Evolutionary conservation across 805 yeast genomes (phyloP).

Genomic region (Pichia nanzhaoensis): DNA sequence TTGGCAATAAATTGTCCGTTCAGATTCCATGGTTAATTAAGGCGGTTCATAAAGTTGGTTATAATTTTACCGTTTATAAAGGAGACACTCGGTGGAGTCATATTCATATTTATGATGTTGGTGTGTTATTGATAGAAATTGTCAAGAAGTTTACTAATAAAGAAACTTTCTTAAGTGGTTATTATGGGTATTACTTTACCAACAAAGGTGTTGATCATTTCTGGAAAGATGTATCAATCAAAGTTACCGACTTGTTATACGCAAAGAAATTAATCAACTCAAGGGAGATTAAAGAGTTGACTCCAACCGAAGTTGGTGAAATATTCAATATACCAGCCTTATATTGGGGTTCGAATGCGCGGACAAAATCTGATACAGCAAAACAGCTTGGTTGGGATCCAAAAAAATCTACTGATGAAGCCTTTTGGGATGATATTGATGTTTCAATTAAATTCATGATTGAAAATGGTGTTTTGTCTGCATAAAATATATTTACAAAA

Average conservation of each 20-base stretch:
- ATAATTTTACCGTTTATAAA: conserved; percentile 1
- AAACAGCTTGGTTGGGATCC: not conserved
- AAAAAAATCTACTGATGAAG: not conserved
- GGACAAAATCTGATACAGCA: not conserved
- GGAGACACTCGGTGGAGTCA: conserved; percentile 6
- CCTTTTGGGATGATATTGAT: not conserved
- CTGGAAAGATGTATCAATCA: not conserved
- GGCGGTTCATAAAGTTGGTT: not conserved
- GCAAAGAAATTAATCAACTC: not conserved
- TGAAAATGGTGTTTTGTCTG: not conserved
- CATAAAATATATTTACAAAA: too few species aligned
- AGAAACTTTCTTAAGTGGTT: not conserved
- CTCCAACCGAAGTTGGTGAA: not conserved
- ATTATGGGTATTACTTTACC: conserved; percentile 1
- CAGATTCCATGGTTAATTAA: conserved; percentile 1
- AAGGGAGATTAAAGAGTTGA: not conserved
- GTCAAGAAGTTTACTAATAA: not conserved
- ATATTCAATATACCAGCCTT: not conserved
- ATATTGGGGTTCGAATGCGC: conserved; percentile 3
- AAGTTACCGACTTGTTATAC: not conserved
- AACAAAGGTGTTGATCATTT: conserved; percentile 1
- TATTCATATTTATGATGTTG: conserved; percentile 3
- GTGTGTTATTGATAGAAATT: not conserved
- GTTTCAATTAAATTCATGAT: not conserved
- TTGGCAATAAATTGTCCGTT: not conserved